Evolutionary conservation across 129 eudicot genomes (phyloP), one percentile per base, ranked within the genome.

Genomic region (Lactuca saligna): DNA sequence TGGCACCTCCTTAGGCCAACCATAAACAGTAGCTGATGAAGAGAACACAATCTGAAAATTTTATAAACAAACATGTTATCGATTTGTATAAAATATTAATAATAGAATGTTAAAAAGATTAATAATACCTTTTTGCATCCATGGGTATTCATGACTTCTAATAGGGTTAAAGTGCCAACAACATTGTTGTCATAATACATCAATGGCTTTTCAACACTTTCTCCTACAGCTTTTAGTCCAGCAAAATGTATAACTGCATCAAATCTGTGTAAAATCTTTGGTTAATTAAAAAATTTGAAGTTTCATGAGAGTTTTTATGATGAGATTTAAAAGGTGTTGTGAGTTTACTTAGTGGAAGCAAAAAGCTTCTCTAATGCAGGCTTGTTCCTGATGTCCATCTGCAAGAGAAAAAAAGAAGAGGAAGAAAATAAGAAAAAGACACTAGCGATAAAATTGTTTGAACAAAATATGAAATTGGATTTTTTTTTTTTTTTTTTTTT

Each of bases 221-320:
- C 98, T 74, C 98, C 98, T 50, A 92, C 98, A 38, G 98, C 98
- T 70, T 92, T 92, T 41, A 92, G 46, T 70, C 98, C 98, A 78
- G 98, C 98, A 76, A 89, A 92, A 74, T 92, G 98, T 25, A 92
- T 92, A 66, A 92, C 98, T 29, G 98, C 98, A 69, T 92, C 91
- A 81, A 92, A 92, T 82, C 98, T 92, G 81, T 42, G 70, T 51
- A 61, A 13, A 61, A 62, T 39, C 70, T 54, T 54, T 64, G 1
- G 34, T 63, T 29, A 63, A 63, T 63, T 29, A 4, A 15, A 25
- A 34, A 29, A 31, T 56, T 57, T 56, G 9, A 25, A 57, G 1
- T 29, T 75, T 68, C 54, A 60, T 59, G 68, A 65, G 15, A 41
- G 16, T 66, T 48, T 9, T 10, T 37, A 53, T 20, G 60, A 76